Evolutionary conservation across 495 filamentous ascomycete species (phyloP).

Genomic region (Penicillium verhagenii): DNA sequence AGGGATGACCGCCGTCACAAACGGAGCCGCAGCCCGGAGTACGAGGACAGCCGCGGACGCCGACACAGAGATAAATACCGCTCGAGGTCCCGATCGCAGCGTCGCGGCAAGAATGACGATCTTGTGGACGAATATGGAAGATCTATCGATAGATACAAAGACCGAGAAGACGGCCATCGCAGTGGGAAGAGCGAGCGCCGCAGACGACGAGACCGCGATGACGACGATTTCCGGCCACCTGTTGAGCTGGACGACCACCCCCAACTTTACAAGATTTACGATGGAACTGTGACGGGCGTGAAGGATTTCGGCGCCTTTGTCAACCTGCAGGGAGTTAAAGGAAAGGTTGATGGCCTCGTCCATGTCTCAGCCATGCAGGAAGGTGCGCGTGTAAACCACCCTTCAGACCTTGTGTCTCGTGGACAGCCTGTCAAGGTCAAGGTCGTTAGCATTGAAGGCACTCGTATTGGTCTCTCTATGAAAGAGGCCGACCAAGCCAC

Average conservation of each 20-base stretch:
- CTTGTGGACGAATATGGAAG: conserved; percentile 65
- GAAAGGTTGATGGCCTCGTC: conserved; percentile 90
- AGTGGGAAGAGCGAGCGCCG: conserved; percentile 42
- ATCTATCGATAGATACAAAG: conserved; percentile 35
- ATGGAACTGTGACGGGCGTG: conserved; percentile 83
- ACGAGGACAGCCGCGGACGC: conserved; percentile 56
- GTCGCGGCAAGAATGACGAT: conserved; percentile 50
- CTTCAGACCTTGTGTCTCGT: conserved; percentile 77
- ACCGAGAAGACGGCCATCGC: conserved; percentile 43
- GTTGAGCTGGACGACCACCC: conserved; percentile 81
- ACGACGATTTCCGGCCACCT: conserved; percentile 69
- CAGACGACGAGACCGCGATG: conserved; percentile 39
- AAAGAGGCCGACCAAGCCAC: conserved; percentile 94
- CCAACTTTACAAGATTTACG: conserved; percentile 82
- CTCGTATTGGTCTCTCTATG: conserved; percentile 85
- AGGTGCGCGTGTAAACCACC: conserved; percentile 85
- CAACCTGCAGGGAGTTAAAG: conserved; percentile 80
- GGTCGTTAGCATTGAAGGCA: conserved; percentile 79
- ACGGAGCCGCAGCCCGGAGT: conserved; percentile 70
- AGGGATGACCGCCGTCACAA: conserved; percentile 48
- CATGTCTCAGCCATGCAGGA: conserved; percentile 95
- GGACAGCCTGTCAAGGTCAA: conserved; percentile 92
- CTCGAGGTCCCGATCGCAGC: conserved; percentile 56
- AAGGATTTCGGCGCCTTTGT: conserved; percentile 98
- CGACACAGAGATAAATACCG: conserved; percentile 52